Conservation (phyloP, 345 rosid species). For the Camelina hispida region DNA sequence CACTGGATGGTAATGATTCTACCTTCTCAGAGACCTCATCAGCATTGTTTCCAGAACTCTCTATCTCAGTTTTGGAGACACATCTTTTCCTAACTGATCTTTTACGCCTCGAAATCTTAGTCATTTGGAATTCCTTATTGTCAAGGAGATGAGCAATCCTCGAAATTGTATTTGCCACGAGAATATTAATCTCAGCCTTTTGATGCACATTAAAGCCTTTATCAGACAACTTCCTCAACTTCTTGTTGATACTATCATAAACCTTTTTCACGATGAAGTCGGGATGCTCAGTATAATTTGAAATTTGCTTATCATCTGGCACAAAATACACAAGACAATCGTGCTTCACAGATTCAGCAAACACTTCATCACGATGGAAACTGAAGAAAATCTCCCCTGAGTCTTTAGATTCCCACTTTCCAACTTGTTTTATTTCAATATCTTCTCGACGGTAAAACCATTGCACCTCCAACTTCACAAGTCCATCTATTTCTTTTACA, state of each 20-base stretch:
- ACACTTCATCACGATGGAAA: constrained; percentile 79
- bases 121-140: neutral
- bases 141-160: constrained; percentile 56
- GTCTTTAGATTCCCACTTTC: constrained; percentile 67
- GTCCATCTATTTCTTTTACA: constrained; percentile 49
- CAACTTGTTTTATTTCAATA: constrained; percentile 62
- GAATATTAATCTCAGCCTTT: constrained; percentile 56
- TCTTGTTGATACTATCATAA: constrained; percentile 54
- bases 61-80: constrained; percentile 52
- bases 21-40: constrained; percentile 49
- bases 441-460: constrained; percentile 98
- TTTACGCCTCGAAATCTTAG: constrained; percentile 32
- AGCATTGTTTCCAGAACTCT: constrained; percentile 55
- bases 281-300: constrained; percentile 57
- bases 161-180: constrained; percentile 67
- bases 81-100: constrained; percentile 43
- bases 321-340: constrained; percentile 82
- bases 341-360: constrained; percentile 87
- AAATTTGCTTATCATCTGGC: constrained; percentile 72
- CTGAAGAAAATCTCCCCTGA: constrained; percentile 80
- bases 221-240: constrained; percentile 55
- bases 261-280: constrained; percentile 81
- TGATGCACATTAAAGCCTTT: constrained; percentile 50
- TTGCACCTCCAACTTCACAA: constrained; percentile 69
- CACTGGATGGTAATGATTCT: constrained; percentile 59